Evolutionary conservation across 106 monocot species (phyloP).

Genomic region (Agapanthus africanus): DNA sequence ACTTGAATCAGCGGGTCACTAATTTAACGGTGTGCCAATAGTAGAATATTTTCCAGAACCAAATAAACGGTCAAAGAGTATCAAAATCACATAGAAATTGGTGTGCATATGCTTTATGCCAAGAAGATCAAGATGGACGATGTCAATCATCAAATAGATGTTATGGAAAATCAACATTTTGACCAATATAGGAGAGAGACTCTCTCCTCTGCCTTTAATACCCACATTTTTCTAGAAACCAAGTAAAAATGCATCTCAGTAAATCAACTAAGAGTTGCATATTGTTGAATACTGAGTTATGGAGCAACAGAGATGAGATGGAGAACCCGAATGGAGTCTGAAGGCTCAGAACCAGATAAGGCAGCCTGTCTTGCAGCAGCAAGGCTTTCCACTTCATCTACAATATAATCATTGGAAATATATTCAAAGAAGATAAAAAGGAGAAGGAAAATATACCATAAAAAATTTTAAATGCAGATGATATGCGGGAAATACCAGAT

Average conservation of each 20-base stretch:
- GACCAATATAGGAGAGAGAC: no score
- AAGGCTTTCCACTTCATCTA: slow-evolving; percentile 99
- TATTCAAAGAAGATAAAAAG: background rate
- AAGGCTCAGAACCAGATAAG: slow-evolving; percentile 95
- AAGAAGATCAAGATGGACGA: no score
- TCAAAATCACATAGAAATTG: no score
- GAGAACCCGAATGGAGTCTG: slow-evolving; percentile 90
- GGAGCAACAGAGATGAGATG: background rate
- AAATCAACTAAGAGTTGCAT: background rate
- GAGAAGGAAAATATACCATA: background rate
- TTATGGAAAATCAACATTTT: no score
- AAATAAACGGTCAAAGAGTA: no score
- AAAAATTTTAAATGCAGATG: background rate
- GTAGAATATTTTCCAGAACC: no score
- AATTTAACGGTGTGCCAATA: no score
- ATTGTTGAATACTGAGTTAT: background rate
- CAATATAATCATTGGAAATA: slow-evolving; percentile 14
- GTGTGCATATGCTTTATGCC: no score
- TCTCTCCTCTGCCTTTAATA: no score
- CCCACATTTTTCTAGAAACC: no score
- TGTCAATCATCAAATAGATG: no score
- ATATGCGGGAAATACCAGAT: background rate
- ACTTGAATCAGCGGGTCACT: no score
- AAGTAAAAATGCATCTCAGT: background rate
- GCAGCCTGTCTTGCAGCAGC: slow-evolving; percentile 96